These are phyloP conservation scores for Cetradonia linearis DNA, from an alignment of 495 filamentous ascomycete genomes.

Conservation along the genomic window DNA sequence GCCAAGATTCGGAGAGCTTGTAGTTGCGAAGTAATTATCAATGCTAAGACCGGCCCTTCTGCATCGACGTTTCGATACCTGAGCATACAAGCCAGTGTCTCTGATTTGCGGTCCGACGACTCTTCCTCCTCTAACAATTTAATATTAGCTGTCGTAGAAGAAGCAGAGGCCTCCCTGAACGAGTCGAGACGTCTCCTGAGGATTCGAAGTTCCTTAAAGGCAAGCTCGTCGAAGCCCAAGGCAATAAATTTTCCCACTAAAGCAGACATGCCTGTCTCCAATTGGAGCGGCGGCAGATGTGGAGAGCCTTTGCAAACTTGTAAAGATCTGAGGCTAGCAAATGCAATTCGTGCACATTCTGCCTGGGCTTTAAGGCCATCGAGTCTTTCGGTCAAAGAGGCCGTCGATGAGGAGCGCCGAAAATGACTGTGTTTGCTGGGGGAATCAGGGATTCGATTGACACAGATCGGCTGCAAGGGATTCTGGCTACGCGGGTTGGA, in stretches of 20 bases:
- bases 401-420: conserved; percentile 31
- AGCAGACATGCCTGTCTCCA: conserved; percentile 74
- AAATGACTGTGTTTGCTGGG: conserved; percentile 27
- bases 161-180: neutral
- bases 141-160: neutral
- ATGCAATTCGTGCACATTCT: conserved; percentile 66
- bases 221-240: conserved; percentile 62
- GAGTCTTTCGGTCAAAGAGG: conserved; percentile 24
- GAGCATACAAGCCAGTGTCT: conserved; percentile 52
- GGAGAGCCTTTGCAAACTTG: conserved; percentile 36
- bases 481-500: conserved; percentile 22
- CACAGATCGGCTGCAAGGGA: conserved; percentile 39
- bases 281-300: conserved; percentile 53
- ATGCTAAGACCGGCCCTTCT: conserved; percentile 30
- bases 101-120: conserved; percentile 22
- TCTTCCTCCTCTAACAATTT: conserved; percentile 22
- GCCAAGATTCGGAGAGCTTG: conserved; percentile 42
- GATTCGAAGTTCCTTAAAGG: conserved; percentile 62
- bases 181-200: conserved; percentile 54
- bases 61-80: conserved; percentile 42
- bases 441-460: conserved; percentile 43
- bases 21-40: conserved; percentile 45
- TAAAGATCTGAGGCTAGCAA: conserved; percentile 55
- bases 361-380: conserved; percentile 39
- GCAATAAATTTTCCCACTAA: conserved; percentile 62